phyloP scores from a whole-genome alignment of 1,139 yeast species.

The Hansenula sp. region DNA sequence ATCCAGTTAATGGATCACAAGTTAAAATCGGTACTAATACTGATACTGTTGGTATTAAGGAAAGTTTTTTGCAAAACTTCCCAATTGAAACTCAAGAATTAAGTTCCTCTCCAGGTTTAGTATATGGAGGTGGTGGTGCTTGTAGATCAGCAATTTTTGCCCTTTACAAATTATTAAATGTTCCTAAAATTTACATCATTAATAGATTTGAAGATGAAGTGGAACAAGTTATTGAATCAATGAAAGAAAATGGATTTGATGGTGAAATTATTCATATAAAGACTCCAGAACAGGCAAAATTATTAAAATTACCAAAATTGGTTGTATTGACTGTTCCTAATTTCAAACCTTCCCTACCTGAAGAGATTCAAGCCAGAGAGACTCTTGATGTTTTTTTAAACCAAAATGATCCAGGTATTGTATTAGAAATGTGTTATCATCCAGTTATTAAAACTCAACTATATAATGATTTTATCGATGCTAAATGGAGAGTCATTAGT shows the following conservation, averaged over 20 bases:
- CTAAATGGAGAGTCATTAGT: slow-evolving; percentile 18
- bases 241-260: slow-evolving; percentile 16
- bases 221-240: slow-evolving; percentile 10
- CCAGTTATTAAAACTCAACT: slow-evolving; percentile 17
- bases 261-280: slow-evolving; percentile 20
- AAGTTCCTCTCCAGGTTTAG: slow-evolving; percentile 15
- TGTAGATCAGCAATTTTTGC: slow-evolving; percentile 22
- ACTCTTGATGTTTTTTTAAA: slow-evolving; percentile 16
- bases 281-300: slow-evolving; percentile 14
- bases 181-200: slow-evolving; percentile 19
- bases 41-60: slow-evolving; percentile 19
- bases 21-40: slow-evolving; percentile 20
- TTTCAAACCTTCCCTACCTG: slow-evolving; percentile 13
- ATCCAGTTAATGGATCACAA: neutral
- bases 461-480: slow-evolving; percentile 9
- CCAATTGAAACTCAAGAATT: slow-evolving; percentile 11
- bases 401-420: slow-evolving; percentile 16
- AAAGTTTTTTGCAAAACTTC: slow-evolving; percentile 15
- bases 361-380: slow-evolving; percentile 15
- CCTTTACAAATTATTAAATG: slow-evolving; percentile 16
- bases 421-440: slow-evolving; percentile 21
- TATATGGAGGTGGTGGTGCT: slow-evolving; percentile 24
- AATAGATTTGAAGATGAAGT: slow-evolving; percentile 20
- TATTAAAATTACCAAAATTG: slow-evolving; percentile 12
- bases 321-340: slow-evolving; percentile 20